These are phyloP conservation scores for Malus asiatica DNA, from an alignment of 306 rosid species.

Conservation along the genomic window DNA sequence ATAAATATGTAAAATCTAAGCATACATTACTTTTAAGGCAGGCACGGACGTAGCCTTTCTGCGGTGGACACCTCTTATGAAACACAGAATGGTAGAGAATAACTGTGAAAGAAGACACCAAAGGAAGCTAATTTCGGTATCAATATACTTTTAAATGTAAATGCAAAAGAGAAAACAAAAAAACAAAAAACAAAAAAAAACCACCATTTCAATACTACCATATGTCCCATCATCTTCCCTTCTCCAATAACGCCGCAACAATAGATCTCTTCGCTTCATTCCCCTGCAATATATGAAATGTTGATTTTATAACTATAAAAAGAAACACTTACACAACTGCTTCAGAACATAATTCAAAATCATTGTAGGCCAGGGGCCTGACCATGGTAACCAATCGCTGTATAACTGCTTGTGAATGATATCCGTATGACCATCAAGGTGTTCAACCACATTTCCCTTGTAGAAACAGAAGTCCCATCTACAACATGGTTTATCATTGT, in stretches of 20 bases:
- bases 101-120: conserved; percentile 44
- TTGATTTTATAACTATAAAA: not conserved
- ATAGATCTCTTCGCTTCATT: conserved; percentile 66
- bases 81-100: conserved; percentile 66
- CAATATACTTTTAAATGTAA: conserved; percentile 10
- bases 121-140: conserved; percentile 9
- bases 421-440: conserved; percentile 88
- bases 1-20: conserved; percentile 16
- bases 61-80: conserved; percentile 62
- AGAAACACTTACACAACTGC: not conserved
- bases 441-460: conserved; percentile 67
- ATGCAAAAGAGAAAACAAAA: not conserved
- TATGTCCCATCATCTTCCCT: conserved; percentile 91
- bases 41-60: conserved; percentile 71
- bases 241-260: conserved; percentile 86
- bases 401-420: conserved; percentile 57
- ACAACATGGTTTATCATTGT: conserved; percentile 26
- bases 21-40: conserved; percentile 87
- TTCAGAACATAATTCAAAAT: not conserved
- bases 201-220: conserved; percentile 38
- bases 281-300: conserved; percentile 48
- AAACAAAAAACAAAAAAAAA: not conserved
- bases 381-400: conserved; percentile 85
- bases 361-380: not conserved
- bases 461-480: conserved; percentile 89